A percentile compares a stretch with the other conserved stretches of the same genome.
Conservation (phyloP, 176 grass and related monocot genomes). For the Ampelocalamus luodianensis region DNA sequence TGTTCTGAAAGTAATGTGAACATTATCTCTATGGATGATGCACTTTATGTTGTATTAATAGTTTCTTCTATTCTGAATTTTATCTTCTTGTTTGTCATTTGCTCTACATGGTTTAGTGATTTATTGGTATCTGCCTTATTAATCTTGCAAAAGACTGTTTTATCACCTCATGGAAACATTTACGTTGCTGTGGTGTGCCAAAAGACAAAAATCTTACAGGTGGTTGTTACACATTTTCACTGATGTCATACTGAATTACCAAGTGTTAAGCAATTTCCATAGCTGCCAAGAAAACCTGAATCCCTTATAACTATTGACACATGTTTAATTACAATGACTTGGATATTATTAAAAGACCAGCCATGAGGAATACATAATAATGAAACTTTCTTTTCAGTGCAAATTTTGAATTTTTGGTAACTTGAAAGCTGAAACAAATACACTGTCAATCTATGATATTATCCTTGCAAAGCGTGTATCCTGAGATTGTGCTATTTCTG, state of each 20-base stretch:
- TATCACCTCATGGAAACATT: not conserved
- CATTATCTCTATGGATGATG: not conserved
- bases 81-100: conserved; percentile 15
- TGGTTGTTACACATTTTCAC: not conserved
- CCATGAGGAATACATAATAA: not conserved
- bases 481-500: not conserved
- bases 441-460: conserved; percentile 12
- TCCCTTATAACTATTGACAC: not conserved
- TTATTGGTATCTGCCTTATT: conserved; percentile 20
- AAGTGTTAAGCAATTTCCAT: not conserved
- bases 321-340: not conserved
- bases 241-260: not conserved
- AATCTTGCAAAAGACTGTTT: conserved; percentile 11
- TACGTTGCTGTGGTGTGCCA: not conserved
- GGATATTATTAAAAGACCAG: not conserved
- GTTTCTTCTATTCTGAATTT: conserved; percentile 1
- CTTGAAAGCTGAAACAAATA: conserved; percentile 7
- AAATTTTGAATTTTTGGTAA: not conserved
- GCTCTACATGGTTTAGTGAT: not conserved
- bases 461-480: not conserved
- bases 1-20: not conserved
- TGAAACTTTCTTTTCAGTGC: not conserved
- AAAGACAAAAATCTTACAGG: not conserved
- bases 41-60: not conserved
- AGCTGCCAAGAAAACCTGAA: not conserved